Percentiles rank a stretch among this genome's conserved stretches.
phyloP scores from a whole-genome alignment of 2,329 filamentous ascomycete genomes.

The Fonsecaea pugnacius region DNA sequence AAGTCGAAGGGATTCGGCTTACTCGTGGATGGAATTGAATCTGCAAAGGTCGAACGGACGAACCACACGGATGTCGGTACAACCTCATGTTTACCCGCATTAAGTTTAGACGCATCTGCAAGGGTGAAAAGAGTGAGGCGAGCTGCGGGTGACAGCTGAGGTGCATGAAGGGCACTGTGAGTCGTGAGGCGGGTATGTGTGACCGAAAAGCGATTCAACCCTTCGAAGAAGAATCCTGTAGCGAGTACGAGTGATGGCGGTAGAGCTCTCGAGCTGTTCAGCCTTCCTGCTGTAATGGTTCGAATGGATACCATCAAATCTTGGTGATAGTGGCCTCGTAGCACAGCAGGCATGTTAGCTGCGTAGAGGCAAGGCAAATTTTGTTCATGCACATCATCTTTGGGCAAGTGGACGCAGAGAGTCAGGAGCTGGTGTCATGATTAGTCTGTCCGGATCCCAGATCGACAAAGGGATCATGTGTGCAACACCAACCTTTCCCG shows the following conservation, averaged over 20 bases:
- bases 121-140: constrained; percentile 27
- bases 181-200: neutral
- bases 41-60: constrained; percentile 3
- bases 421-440: constrained; percentile 6
- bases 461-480: constrained; percentile 29
- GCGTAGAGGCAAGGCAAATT: neutral
- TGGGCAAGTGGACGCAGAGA: neutral
- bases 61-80: constrained; percentile 3
- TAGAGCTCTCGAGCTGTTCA: neutral
- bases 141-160: constrained; percentile 3
- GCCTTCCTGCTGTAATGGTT: neutral
- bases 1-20: constrained; percentile 1
- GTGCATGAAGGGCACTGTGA: constrained; percentile 1
- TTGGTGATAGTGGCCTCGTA: neutral
- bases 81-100: constrained; percentile 7
- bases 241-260: neutral
- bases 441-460: constrained; percentile 22
- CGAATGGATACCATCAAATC: neutral
- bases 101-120: constrained; percentile 12
- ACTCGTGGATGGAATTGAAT: neutral
- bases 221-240: neutral
- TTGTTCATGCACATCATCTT: constrained; percentile 21
- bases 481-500: constrained; percentile 16
- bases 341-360: constrained; percentile 1
- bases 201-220: constrained; percentile 1